Evolutionary conservation across 805 yeast species (phyloP).

Genomic region (Millerozyma acaciae): DNA sequence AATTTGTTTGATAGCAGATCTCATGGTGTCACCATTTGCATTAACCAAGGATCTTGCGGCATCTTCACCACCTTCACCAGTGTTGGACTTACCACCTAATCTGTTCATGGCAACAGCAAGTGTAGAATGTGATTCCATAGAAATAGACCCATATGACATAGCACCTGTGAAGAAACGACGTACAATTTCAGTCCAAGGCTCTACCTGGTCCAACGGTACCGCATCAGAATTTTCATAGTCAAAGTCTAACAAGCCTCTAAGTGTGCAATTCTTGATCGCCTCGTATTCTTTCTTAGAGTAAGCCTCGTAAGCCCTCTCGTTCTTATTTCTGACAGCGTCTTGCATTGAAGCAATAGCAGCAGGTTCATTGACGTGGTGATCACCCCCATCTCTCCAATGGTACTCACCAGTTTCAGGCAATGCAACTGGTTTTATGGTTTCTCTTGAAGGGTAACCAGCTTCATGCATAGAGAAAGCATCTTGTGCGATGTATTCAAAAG

Average conservation of each 20-base stretch:
- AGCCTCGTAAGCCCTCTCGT: slow-evolving; percentile 86
- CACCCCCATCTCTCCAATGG: slow-evolving; percentile 99
- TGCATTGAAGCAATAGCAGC: slow-evolving; percentile 92
- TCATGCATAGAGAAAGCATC: slow-evolving; percentile 94
- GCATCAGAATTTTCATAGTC: slow-evolving; percentile 69
- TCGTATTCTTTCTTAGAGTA: slow-evolving; percentile 88
- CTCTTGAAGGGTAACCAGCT: slow-evolving; percentile 81
- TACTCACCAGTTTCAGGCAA: slow-evolving; percentile 96
- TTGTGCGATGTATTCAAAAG: slow-evolving; percentile 93
- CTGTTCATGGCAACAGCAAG: slow-evolving; percentile 98
- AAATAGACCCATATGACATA: slow-evolving; percentile 97
- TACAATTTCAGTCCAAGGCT: slow-evolving; percentile 99
- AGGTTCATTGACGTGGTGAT: slow-evolving; percentile 91
- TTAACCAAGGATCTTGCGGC: slow-evolving; percentile 78
- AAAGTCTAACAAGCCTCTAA: slow-evolving; percentile 90
- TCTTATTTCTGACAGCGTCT: slow-evolving; percentile 97
- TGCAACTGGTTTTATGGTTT: slow-evolving; percentile 63
- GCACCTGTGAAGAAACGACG: slow-evolving; percentile 99
- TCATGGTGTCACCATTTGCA: slow-evolving; percentile 93
- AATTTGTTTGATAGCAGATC: slow-evolving; percentile 97
- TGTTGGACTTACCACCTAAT: slow-evolving; percentile 94
- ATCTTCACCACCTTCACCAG: slow-evolving; percentile 99
- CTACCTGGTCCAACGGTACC: slow-evolving; percentile 95
- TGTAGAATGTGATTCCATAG: slow-evolving; percentile 98
- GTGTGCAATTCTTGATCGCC: slow-evolving; percentile 87